Evolutionary conservation across 306 rosid genomes (phyloP), one percentile per base, ranked within the genome.

Genomic region (Trifolium dubium): DNA sequence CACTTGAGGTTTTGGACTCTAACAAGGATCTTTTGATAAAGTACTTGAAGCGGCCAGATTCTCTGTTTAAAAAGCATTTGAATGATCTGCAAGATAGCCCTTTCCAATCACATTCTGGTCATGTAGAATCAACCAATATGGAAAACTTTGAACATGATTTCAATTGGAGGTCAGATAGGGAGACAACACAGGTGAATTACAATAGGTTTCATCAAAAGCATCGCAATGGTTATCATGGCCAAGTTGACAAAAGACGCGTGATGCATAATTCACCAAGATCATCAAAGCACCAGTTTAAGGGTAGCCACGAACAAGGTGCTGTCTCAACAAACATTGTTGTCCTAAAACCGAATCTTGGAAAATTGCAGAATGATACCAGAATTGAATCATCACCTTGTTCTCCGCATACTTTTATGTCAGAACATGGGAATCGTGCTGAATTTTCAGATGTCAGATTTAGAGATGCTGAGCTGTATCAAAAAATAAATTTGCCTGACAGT

Each of bases 281-380:
- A 63, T 68, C 92, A 18, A 82, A 78, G 46, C 62, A 77, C 84
- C 86, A 60, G 62, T 58, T 76, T 29, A 89, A 75, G 65, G 82
- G 81, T 19, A 83, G 76, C 54, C 75, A 80, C 14, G 83, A 85
- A 34, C 72, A 84, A 77, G 71, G 65, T 74, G 72, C 84, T 47
- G 82, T 49, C 67, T 90, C 98, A 15, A 94, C 89, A 77, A 85
- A 87, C 80, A 94, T 94, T 69, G 97, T 94, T 72, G 95, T 94
- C 69, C 85, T 94, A 67, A 94, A 94, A 74, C 98, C 98, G 28
- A 94, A 94, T 78, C 51, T 88, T 53, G 97, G 96, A 71, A 89
- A 86, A 86, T 73, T 81, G 18, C 86, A 83, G 71, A 84, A 62
- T 82, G 81, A 80, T 76, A 18, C 85, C 39, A 53, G 84, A 60